Conservation (phyloP, 495 filamentous ascomycete genomes). For the Letharia columbiana region DNA sequence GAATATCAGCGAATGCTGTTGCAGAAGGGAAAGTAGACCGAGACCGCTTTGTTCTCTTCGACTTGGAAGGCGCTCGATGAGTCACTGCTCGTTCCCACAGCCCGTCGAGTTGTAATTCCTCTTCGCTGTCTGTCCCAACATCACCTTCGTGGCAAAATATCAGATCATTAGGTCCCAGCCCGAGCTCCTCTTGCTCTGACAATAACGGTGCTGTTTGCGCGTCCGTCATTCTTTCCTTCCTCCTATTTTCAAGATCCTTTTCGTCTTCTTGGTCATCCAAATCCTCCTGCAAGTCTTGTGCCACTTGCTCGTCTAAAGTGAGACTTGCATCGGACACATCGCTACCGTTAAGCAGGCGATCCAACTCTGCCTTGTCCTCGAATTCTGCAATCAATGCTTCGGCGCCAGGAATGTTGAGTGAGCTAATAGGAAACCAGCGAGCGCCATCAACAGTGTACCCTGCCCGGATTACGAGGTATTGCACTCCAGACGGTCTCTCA, state of each 20-base stretch:
- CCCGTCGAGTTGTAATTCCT: conserved; percentile 6
- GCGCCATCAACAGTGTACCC: conserved; percentile 39
- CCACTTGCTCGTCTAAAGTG: conserved; percentile 31
- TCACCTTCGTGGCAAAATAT: conserved; percentile 42
- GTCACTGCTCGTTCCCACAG: conserved; percentile 19
- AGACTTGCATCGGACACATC: conserved; percentile 27
- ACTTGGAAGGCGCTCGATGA: neutral
- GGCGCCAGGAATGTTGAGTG: conserved; percentile 25
- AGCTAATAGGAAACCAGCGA: conserved; percentile 38
- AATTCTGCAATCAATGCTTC: conserved; percentile 33
- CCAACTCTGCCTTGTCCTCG: conserved; percentile 28
- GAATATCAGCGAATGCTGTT: conserved; percentile 55
- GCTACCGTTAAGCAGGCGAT: conserved; percentile 9
- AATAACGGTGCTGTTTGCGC: conserved; percentile 51
- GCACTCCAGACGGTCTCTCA: conserved; percentile 34
- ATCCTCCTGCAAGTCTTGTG: conserved; percentile 32
- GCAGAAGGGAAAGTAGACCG: conserved; percentile 46
- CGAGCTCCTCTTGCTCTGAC: conserved; percentile 59
- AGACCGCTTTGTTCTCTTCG: conserved; percentile 12
- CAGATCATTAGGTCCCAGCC: conserved; percentile 49
- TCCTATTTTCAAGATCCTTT: conserved; percentile 26
- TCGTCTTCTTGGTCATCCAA: conserved; percentile 32
- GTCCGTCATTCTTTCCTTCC: conserved; percentile 39
- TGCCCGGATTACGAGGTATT: conserved; percentile 45
- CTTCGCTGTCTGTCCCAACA: conserved; percentile 13